phyloP scores from a whole-genome alignment of 1,139 yeast species.

The Taphrina wiesneri region DNA sequence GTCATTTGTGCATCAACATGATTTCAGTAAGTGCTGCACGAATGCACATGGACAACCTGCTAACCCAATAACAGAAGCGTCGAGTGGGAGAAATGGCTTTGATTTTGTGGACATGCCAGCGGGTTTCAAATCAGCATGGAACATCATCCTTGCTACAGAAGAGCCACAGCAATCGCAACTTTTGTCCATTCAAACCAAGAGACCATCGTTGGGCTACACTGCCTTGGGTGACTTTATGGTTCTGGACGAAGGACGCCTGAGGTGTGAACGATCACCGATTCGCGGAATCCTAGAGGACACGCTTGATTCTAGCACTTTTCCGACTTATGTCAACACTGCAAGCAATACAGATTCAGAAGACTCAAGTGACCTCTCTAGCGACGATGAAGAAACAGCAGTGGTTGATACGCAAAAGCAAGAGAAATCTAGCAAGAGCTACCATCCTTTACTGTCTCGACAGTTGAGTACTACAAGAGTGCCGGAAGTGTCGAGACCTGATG shows the following conservation, averaged over 20 bases:
- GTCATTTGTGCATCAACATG: background rate
- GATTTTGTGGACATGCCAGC: conserved; percentile 3
- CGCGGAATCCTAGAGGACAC: background rate
- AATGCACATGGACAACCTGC: background rate
- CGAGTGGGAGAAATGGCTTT: background rate
- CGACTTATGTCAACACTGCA: conserved; percentile 1
- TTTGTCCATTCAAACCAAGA: background rate
- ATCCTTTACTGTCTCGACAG: conserved; percentile 5
- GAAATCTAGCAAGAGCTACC: background rate
- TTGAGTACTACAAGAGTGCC: background rate
- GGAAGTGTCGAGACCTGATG: background rate
- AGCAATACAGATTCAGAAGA: background rate
- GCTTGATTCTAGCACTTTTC: conserved; percentile 4
- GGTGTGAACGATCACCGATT: conserved; percentile 1
- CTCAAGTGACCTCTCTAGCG: background rate
- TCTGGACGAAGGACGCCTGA: conserved; percentile 10
- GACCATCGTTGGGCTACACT: background rate
- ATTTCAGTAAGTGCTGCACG: background rate
- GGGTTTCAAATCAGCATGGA: background rate
- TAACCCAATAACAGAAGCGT: background rate
- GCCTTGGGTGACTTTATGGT: conserved; percentile 13
- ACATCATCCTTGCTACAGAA: background rate
- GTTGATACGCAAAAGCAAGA: background rate
- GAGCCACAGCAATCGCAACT: background rate
- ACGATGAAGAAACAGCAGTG: background rate